Conservation (phyloP, 192 early-diverging fungal genomes). For the Rhizophagus clarus region DNA sequence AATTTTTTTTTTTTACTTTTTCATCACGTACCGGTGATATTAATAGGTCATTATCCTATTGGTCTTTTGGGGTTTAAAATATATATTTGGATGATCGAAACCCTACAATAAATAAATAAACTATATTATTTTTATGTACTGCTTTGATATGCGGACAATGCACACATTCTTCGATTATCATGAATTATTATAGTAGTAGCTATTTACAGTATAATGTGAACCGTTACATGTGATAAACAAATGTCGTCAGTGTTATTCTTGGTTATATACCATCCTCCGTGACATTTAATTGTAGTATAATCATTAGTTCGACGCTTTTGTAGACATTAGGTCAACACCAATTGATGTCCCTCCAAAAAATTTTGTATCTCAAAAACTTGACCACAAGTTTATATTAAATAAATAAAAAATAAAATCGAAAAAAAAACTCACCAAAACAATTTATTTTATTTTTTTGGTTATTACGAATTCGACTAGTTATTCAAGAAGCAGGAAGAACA, state of each 20-base stretch:
- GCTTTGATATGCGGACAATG: background rate
- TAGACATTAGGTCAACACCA: background rate
- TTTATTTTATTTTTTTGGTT: background rate
- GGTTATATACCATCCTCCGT: background rate
- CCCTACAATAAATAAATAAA: background rate
- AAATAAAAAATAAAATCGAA: no score
- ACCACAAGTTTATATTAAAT: background rate
- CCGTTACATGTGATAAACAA: background rate
- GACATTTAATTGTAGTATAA: background rate
- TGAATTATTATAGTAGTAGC: background rate
- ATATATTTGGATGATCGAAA: background rate
- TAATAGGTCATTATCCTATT: background rate
- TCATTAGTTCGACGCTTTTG: background rate
- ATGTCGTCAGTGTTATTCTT: background rate
- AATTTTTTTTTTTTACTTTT: background rate
- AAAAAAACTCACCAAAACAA: background rate
- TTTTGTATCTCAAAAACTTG: background rate
- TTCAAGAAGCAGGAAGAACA: background rate
- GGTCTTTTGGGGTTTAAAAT: no score
- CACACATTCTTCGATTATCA: background rate
- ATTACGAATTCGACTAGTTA: slow-evolving; percentile 3
- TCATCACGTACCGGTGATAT: no score
- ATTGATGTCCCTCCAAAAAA: background rate
- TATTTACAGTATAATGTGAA: background rate
- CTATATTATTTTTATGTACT: background rate